Percentiles rank a stretch among this genome's conserved stretches.
Conservation (phyloP, 805 yeast genomes). For the Candida awuae region DNA sequence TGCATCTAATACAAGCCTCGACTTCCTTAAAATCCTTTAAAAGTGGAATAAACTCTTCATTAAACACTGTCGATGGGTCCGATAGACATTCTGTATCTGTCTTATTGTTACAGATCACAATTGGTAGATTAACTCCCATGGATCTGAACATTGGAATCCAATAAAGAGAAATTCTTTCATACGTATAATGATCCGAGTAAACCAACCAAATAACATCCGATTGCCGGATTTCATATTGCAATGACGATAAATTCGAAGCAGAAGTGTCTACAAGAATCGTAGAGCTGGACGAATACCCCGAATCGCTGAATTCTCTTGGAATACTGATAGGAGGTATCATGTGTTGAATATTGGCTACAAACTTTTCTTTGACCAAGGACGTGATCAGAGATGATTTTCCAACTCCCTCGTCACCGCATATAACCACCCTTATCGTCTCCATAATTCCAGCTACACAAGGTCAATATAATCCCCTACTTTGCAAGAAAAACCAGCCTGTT, state of each 20-base stretch:
- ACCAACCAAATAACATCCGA: constrained; percentile 95
- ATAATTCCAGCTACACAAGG: too few species aligned
- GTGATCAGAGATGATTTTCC: constrained; percentile 79
- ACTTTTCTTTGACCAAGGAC: constrained; percentile 72
- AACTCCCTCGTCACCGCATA: constrained; percentile 92
- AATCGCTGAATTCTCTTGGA: constrained; percentile 60
- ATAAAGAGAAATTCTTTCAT: constrained; percentile 81
- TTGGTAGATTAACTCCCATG: constrained; percentile 87
- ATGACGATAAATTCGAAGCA: constrained; percentile 48
- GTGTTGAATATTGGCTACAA: constrained; percentile 67
- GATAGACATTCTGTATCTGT: constrained; percentile 19
- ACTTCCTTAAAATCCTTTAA: constrained; percentile 89
- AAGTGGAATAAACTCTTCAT: constrained; percentile 80
- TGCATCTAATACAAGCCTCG: constrained; percentile 82
- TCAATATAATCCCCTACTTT: too few species aligned
- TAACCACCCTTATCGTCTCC: constrained; percentile 67
- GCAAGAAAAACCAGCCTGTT: too few species aligned
- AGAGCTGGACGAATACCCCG: constrained; percentile 50
- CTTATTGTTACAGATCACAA: constrained; percentile 80
- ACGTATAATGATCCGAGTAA: constrained; percentile 89
- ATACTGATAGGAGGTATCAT: constrained; percentile 79
- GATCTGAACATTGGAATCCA: constrained; percentile 95
- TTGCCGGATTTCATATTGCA: constrained; percentile 67
- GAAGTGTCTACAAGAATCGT: constrained; percentile 78
- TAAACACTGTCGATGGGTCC: constrained; percentile 38